Evolutionary conservation across 306 rosid species (phyloP), one percentile per base, ranked within the genome.

Genomic region (Sindora glabra): DNA sequence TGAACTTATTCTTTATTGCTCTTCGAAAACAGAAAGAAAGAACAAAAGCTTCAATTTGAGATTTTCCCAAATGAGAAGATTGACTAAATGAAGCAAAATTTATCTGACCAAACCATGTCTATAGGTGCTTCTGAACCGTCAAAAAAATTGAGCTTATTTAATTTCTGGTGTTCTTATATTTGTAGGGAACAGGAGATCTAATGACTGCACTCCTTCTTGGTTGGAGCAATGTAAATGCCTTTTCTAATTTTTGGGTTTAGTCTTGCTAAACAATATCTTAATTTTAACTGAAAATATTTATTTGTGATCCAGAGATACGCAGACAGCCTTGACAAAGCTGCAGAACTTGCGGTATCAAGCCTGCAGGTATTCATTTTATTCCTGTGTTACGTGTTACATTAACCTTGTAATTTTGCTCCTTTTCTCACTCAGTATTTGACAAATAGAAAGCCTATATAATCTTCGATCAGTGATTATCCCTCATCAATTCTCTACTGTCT

Each of bases 121-220:
- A 25, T 36, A 45, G 22, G 48, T 58, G 21, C 34, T 7, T 60
- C 40, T 16, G n/a, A 25, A 58, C 37, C 6, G 32, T 41, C 16
- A 56, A 10, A 64, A n/a, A 24, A 65, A 56, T 24, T 32, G 33
- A 49, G 39, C 29, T 44, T 65, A 10, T 12, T 19, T 65, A 29
- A n/a, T 41, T 17, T 23, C 32, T 16, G 6, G 21, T 74, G 36
- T 46, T 48, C 45, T 51, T 69, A 55, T 65, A 53, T 57, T 63
- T 73, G 64, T 65, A 89, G 97, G 95, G 97, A 68, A 89, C 97
- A 0, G 97, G 97, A 64, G 97, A 89, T 75, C 95, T 89, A 62
- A 77, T 48, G 71, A 86, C 97, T 60, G 91, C 97, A 10, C 95
- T 89, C 66, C 81, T 89, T 39, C 95, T 89, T 73, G 97, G 95